These are phyloP conservation scores for Ulota crispa DNA, from an alignment of 225 moss, liverwort and hornwort species.

Conservation along the genomic window DNA sequence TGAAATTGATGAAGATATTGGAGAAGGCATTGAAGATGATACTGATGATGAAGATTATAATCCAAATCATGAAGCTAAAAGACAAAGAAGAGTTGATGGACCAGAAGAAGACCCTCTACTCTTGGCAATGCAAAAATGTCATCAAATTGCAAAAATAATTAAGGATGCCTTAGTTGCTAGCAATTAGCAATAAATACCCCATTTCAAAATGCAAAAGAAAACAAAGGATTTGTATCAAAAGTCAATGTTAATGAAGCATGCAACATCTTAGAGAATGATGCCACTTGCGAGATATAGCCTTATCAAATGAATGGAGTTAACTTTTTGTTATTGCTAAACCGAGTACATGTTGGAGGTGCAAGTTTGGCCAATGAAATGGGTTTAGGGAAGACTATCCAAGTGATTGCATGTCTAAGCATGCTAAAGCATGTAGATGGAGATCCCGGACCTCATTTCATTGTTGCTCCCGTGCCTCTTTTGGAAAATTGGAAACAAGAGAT, in stretches of 20 bases:
- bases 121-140: neutral
- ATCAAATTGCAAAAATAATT: neutral
- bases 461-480: neutral
- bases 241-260: neutral
- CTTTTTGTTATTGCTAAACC: neutral
- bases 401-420: neutral
- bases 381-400: neutral
- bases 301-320: neutral
- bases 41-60: slow-evolving; percentile 1
- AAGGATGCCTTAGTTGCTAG: rapidly evolving
- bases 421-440: neutral
- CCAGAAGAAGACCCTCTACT: neutral
- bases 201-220: neutral
- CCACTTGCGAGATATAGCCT: rapidly evolving
- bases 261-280: rapidly evolving
- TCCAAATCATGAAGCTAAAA: neutral
- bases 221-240: neutral
- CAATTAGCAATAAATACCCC: rapidly evolving
- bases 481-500: neutral
- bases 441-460: neutral
- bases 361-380: slow-evolving; percentile 25
- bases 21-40: neutral
- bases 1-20: neutral
- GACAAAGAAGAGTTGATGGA: rapidly evolving
- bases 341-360: neutral